These are phyloP conservation scores for Dentiscutata heterogama DNA, from an alignment of 371 early-diverging fungal species.

Conservation along the genomic window DNA sequence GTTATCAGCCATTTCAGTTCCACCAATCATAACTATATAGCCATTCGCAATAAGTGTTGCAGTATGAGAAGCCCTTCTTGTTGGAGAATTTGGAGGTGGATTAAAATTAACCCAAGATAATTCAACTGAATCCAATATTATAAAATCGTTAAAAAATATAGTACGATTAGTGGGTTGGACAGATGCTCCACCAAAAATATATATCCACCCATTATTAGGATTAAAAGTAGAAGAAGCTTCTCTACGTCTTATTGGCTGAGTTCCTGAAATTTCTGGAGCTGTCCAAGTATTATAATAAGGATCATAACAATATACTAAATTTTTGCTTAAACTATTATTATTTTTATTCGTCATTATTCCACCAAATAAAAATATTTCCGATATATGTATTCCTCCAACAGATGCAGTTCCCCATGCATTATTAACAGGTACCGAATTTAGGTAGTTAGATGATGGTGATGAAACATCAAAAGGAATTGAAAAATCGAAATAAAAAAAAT, in stretches of 20 bases:
- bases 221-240: background rate
- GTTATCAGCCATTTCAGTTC: background rate
- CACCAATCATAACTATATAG: background rate
- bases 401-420: too few relatives aligned
- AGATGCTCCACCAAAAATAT: background rate
- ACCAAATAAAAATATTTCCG: too few relatives aligned
- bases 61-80: too few relatives aligned
- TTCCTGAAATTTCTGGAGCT: background rate
- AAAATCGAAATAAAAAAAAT: too few relatives aligned
- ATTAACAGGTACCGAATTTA: too few relatives aligned
- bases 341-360: background rate
- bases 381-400: too few relatives aligned
- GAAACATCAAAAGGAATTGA: too few relatives aligned
- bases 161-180: background rate
- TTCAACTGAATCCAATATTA: background rate
- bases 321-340: background rate
- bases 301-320: background rate
- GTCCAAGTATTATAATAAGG: background rate
- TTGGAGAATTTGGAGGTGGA: background rate
- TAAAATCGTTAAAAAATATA: background rate
- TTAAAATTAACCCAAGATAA: background rate
- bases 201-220: background rate
- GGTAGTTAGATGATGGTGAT: too few relatives aligned
- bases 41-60: background rate
- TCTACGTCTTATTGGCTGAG: background rate